Conservation (phyloP, 78 protist species). For the Dictyostelium brefeldianum region DNA sequence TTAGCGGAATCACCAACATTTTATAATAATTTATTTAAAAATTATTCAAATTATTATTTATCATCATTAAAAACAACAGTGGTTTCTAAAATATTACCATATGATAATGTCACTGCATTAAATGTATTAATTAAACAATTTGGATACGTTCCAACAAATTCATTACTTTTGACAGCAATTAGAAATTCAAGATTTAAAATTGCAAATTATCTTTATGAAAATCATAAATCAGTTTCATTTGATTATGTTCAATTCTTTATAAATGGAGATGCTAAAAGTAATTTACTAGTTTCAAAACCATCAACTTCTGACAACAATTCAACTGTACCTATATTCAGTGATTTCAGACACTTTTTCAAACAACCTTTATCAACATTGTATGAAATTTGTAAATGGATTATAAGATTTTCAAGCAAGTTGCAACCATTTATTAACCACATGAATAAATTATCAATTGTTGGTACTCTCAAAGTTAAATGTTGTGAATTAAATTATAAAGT, state of each 20-base stretch:
- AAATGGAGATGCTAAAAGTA: background rate
- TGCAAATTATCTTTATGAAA: background rate
- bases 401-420: background rate
- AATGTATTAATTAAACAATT: background rate
- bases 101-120: background rate
- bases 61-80: background rate
- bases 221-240: background rate
- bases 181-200: background rate
- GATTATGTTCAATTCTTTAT: background rate
- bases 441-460: background rate
- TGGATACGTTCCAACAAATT: background rate
- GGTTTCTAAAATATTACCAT: background rate
- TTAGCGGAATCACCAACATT: too few species aligned
- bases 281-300: background rate
- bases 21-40: conserved; percentile 5
- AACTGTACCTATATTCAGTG: background rate
- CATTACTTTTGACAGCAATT: background rate
- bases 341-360: background rate
- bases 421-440: background rate
- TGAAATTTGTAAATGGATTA: background rate
- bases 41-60: background rate
- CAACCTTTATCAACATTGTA: background rate
- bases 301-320: background rate
- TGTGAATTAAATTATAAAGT: background rate
- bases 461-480: too few species aligned